phyloP scores from a whole-genome alignment of 164 flowering plant species.

The Macadamia integrifolia region DNA sequence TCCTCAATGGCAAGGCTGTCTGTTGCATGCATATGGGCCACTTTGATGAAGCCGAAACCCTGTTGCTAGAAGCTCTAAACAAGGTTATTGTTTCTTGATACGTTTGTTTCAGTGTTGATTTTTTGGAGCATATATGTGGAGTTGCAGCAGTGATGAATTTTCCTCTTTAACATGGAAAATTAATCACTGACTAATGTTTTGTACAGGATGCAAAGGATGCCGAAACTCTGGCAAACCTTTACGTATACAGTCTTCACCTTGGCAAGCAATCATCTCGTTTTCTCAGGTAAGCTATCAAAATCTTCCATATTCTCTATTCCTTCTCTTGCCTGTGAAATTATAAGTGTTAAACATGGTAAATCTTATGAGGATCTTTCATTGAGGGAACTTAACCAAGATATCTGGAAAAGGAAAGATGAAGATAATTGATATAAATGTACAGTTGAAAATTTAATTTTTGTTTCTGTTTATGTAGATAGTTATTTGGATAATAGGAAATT shows the following conservation, averaged over 20 bases:
- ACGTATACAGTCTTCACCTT: conserved; percentile 69
- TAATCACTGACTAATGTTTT: neutral
- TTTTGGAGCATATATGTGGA: neutral
- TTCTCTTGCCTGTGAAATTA: no score
- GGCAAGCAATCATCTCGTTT: conserved; percentile 61
- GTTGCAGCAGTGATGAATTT: neutral
- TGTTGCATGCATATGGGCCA: conserved; percentile 82
- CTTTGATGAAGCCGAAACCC: conserved; percentile 66
- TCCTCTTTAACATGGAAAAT: neutral
- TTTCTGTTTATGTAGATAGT: no score
- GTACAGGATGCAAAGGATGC: conserved; percentile 72
- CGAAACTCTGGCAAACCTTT: conserved; percentile 62
- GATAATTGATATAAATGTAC: no score
- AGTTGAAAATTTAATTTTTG: no score
- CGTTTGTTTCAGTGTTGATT: neutral
- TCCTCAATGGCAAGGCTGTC: conserved; percentile 72
- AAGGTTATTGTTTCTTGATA: conserved; percentile 33
- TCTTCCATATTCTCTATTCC: no score
- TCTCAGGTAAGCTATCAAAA: conserved; percentile 13
- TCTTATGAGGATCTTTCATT: no score
- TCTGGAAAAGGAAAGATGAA: no score
- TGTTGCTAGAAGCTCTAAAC: conserved; percentile 69
- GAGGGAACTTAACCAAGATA: no score
- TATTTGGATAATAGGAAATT: no score
- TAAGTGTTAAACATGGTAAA: no score